Evolutionary conservation across 495 filamentous ascomycete species (phyloP), one percentile per base, ranked within the genome.

Genomic region (Aspergillus steynii): DNA sequence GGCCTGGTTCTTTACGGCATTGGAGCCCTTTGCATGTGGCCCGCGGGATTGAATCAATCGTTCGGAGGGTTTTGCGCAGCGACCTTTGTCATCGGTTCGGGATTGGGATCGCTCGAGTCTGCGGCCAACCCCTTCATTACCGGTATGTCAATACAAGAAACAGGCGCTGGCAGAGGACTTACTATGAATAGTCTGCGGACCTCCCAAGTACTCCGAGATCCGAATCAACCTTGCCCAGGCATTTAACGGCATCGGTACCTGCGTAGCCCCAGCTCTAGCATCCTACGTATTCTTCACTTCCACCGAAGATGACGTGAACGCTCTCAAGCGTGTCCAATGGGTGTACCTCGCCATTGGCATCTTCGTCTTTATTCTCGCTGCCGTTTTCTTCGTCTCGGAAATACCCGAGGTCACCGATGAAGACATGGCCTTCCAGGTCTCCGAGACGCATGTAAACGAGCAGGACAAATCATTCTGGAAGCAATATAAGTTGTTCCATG

Each of bases 271-370:
- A 1, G 74, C 90, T 0, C 76, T 93, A 14, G 89, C 86, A 3
- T 83, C 88, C 12, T 86, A 85, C 56, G 87, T 85, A 26, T 88
- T 91, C 73, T 92, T 91, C 71, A 74, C 71, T 6, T 66, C 74
- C 15, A 78, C 71, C 25, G 71, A 67, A 14, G 80, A 89, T 52
- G 82, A 88, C 53, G 74, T 74, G 2, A 29, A 71, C 0, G 74
- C 75, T 6, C 69, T 85, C 4, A 73, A 79, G 65, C 79, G 77
- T 31, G 89, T 93, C 26, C 90, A 93, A 69, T 92, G 90, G 89
- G 74, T 87, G 0, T 93, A 92, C 67, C 81, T 92, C 0, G 88
- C 82, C 53, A 86, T 91, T 54, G 88, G 88, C 3, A 83, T 89
- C 46, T 87, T 92, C 61, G 88, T 88, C 57, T 89, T 88, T 52